These are phyloP conservation scores for Agaricales sp. DNA, from an alignment of 1,284 basidiomycete genomes.

Conservation along the genomic window DNA sequence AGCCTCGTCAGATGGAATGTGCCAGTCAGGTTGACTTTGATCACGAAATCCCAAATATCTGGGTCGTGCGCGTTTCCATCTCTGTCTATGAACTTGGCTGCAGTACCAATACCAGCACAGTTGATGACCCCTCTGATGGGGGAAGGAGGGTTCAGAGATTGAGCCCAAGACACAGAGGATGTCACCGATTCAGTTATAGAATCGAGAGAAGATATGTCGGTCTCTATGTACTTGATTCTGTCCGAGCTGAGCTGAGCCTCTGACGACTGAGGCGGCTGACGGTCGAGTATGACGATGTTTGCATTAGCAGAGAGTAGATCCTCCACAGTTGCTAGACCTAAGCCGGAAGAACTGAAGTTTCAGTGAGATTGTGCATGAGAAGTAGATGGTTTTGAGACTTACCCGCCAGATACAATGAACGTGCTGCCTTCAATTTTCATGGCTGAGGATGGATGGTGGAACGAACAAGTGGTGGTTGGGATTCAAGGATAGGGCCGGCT, in stretches of 20 bases:
- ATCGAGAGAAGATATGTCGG: constrained; percentile 29
- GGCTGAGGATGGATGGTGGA: constrained; percentile 9
- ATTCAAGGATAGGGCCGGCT: too few relatives aligned
- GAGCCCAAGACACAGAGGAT: constrained; percentile 30
- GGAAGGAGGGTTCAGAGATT: constrained; percentile 25
- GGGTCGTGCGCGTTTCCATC: constrained; percentile 34
- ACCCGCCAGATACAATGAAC: constrained; percentile 46
- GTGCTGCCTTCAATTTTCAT: constrained; percentile 49
- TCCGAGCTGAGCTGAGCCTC: constrained; percentile 11
- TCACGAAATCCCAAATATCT: constrained; percentile 39
- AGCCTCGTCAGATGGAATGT: constrained; percentile 46
- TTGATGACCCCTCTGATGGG: constrained; percentile 43
- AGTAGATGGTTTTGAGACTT: too few relatives aligned
- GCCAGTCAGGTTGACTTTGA: constrained; percentile 42
- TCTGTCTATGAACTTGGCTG: constrained; percentile 35
- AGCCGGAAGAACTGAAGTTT: constrained; percentile 34
- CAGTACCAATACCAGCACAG: constrained; percentile 37
- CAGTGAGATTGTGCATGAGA: neutral
- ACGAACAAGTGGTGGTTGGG: neutral
- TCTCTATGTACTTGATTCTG: constrained; percentile 29
- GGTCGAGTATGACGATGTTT: constrained; percentile 38
- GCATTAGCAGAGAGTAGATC: constrained; percentile 30
- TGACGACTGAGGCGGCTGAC: constrained; percentile 26
- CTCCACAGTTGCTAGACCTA: constrained; percentile 40
- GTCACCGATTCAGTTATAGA: constrained; percentile 32